Percentiles rank a stretch among this genome's conserved stretches.
phyloP scores from a whole-genome alignment of 2,329 filamentous ascomycete genomes.

The Verticillium longisporum region DNA sequence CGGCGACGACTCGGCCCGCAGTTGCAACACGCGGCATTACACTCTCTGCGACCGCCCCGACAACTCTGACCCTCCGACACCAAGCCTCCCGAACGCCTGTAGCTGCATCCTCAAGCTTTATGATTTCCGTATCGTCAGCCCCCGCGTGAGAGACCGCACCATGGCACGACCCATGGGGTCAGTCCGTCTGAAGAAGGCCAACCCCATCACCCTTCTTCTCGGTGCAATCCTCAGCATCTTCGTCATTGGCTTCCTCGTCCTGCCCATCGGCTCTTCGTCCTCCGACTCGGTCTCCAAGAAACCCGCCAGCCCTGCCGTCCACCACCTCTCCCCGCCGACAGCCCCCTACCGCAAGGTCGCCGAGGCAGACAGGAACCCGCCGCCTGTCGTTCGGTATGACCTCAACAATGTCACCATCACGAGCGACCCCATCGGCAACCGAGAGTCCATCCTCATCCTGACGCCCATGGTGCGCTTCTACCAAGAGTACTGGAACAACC shows the following conservation, averaged over 20 bases:
- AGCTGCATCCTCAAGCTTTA: not conserved
- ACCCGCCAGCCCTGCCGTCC: slow-evolving; percentile 37
- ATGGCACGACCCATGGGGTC: slow-evolving; percentile 55
- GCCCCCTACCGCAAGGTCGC: slow-evolving; percentile 37
- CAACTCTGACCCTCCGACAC: not conserved
- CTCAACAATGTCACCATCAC: slow-evolving; percentile 92
- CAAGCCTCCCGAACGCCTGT: not conserved
- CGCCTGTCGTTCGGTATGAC: slow-evolving; percentile 86
- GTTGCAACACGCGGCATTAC: not conserved
- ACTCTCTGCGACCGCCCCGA: not conserved
- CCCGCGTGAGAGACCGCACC: slow-evolving; percentile 7
- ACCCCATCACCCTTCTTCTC: slow-evolving; percentile 67
- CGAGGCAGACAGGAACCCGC: slow-evolving; percentile 54
- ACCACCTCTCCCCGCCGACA: slow-evolving; percentile 35
- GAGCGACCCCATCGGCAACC: slow-evolving; percentile 64
- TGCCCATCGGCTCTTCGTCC: slow-evolving; percentile 40
- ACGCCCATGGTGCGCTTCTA: slow-evolving; percentile 94
- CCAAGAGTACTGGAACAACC: slow-evolving; percentile 90
- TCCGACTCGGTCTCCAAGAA: slow-evolving; percentile 37
- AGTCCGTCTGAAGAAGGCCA: slow-evolving; percentile 72
- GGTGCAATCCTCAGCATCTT: slow-evolving; percentile 66
- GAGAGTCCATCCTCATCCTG: slow-evolving; percentile 82
- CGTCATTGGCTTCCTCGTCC: slow-evolving; percentile 58
- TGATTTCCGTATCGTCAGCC: not conserved
- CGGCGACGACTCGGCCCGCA: not conserved